Evolutionary conservation across 2,329 filamentous ascomycete species (phyloP), one percentile per base, ranked within the genome.

Genomic region (Aspergillus sp.): DNA sequence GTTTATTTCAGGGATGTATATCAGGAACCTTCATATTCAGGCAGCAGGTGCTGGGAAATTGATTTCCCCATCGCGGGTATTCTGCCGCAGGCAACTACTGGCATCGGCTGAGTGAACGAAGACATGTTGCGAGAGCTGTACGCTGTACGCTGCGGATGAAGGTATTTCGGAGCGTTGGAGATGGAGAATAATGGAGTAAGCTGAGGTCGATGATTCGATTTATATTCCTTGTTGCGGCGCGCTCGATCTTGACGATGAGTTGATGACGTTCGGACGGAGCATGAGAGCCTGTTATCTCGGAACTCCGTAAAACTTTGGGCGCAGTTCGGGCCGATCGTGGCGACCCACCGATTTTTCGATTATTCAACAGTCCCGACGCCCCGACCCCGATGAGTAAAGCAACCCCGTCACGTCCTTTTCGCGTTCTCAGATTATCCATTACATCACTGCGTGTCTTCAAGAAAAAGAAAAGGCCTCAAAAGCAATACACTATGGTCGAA

Each of bases 331-430:
- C 22, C 22, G 4, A 22, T 22, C 22, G 22, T 36, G 54, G 46
- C 54, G 32, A 29, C 11, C 31, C 54, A 51, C 55, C 39, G 54
- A 59, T 57, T 65, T 62, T 56, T 53, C 22, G 63, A 65, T 62
- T 62, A 62, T 56, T 64, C 62, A 64, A 60, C 60, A 52, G 51
- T 59, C 42, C 49, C 52, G 11, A 55, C 54, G 18, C 29, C 54
- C 47, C 46, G 29, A 56, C 24, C 4, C 24, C 24, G 1, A 24
- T 31, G 47, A 51, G 16, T 56, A 56, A 20, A 51, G 26, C 54
- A 45, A 56, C 46, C 1, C 32, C 16, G 54, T 51, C 54, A 56
- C 47, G 47, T 52, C 54, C 31, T 32, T 32, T 39, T 45, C 36
- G 36, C 52, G 36, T 51, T 57, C 52, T 61, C 26, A 22, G 56